phyloP scores from a whole-genome alignment of 371 early-diverging fungal species.

The Capillidium rhysosporum region DNA sequence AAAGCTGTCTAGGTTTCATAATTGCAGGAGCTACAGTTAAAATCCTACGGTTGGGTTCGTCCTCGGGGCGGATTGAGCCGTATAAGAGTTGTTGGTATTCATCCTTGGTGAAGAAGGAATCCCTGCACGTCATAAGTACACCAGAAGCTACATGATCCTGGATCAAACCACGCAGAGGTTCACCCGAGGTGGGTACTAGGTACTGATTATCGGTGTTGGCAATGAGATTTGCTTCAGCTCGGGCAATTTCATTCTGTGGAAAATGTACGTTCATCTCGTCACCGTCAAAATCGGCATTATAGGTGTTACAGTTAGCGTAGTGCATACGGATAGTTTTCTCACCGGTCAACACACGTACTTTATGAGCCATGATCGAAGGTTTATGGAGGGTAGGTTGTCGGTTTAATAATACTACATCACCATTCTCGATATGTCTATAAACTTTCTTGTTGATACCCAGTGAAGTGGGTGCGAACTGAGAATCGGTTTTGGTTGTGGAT shows the following conservation, averaged over 20 bases:
- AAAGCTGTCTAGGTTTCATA: conserved; percentile 86
- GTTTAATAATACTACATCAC: conserved; percentile 98
- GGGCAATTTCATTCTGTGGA: conserved; percentile 91
- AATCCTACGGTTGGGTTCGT: conserved; percentile 46
- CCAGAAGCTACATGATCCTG: conserved; percentile 98
- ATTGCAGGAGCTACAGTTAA: conserved; percentile 77
- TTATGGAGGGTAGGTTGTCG: conserved; percentile 99
- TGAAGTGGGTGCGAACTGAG: conserved; percentile 52
- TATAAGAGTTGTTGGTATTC: conserved; percentile 90
- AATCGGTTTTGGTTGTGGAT: conserved; percentile 7
- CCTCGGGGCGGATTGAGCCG: conserved; percentile 69
- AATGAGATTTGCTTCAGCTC: conserved; percentile 90
- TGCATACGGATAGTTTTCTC: conserved; percentile 99
- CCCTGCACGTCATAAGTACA: conserved; percentile 90
- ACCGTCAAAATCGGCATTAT: conserved; percentile 99
- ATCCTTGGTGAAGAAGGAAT: conserved; percentile 78
- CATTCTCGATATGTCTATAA: conserved; percentile 93
- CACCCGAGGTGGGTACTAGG: conserved; percentile 95
- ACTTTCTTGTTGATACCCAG: conserved; percentile 90
- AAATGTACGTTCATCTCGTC: conserved; percentile 99
- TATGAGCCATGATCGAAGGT: conserved; percentile 99
- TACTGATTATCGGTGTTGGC: conserved; percentile 98
- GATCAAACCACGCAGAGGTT: conserved; percentile 99
- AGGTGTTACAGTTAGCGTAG: conserved; percentile 97
- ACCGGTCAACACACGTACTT: conserved; percentile 94